A percentile compares a stretch with the other conserved stretches of the same genome.
Conservation (phyloP, 1,139 yeast genomes). For the Sugiyamaella xylanicola region DNA sequence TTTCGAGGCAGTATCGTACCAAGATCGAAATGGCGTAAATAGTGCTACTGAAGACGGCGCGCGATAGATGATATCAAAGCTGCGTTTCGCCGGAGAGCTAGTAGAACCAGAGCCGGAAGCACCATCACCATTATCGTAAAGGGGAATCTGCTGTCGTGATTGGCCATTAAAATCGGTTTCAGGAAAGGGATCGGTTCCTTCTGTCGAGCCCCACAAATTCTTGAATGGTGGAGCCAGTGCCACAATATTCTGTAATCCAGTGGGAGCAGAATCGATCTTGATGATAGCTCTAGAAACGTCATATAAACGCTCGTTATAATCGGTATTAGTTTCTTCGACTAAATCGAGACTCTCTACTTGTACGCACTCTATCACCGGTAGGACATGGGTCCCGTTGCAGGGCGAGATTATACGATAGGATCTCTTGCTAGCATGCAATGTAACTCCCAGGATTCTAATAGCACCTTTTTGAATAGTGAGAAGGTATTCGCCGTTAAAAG, state of each 20-base stretch:
- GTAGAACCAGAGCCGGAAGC: not conserved
- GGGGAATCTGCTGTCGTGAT: too few species aligned
- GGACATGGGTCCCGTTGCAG: slow-evolving; percentile 47
- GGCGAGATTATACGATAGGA: slow-evolving; percentile 48
- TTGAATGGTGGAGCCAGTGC: slow-evolving; percentile 54
- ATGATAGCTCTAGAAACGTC: slow-evolving; percentile 50
- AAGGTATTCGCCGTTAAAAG: slow-evolving; percentile 61
- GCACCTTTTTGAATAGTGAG: slow-evolving; percentile 63
- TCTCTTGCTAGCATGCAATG: slow-evolving; percentile 39
- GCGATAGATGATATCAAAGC: slow-evolving; percentile 22
- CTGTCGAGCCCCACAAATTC: slow-evolving; percentile 34
- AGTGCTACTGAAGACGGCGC: slow-evolving; percentile 26
- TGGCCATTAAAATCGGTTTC: not conserved
- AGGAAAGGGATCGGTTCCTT: not conserved
- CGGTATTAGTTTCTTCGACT: slow-evolving; percentile 29
- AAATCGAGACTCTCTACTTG: slow-evolving; percentile 46
- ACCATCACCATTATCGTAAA: too few species aligned
- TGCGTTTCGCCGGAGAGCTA: slow-evolving; percentile 1
- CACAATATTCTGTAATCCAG: slow-evolving; percentile 55
- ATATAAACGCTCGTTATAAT: slow-evolving; percentile 20
- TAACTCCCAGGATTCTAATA: slow-evolving; percentile 54
- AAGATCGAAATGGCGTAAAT: slow-evolving; percentile 29
- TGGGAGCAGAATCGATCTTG: slow-evolving; percentile 36
- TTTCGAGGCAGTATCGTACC: slow-evolving; percentile 31
- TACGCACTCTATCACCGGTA: slow-evolving; percentile 57